Evolutionary conservation across 179 eudicot genomes (phyloP), one percentile per base, ranked within the genome.

Genomic region (Beta lomatogona): DNA sequence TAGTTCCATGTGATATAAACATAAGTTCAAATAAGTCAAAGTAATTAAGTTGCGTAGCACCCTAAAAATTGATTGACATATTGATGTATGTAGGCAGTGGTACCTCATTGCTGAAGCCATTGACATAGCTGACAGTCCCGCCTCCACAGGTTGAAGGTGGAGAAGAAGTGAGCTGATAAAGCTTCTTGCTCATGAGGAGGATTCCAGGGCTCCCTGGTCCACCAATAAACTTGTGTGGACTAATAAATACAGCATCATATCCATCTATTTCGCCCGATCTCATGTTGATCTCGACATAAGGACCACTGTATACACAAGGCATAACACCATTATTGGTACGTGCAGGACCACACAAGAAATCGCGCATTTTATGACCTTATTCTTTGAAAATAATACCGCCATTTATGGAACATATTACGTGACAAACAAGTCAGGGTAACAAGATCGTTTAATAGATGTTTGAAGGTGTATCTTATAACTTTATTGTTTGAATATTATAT

Each of bases 111-210:
- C 53, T 85, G 76, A 85, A 95, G 76, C 88, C 83, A 79, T 94
- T 95, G 77, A 94, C 98, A 85, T 82, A 95, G 65, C 86, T 68
- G 64, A 94, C 98, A 12, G 93, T 91, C 7, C 99, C 98, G 1
- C 99, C 99, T 8, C 99, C 99, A 72, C 93, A 91, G 13, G 94
- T 94, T 1, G 95, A 91, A 18, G 99, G 99, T 16, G 94, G 82
- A 19, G 90, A 87, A 79, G 87, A 77, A 36, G 80, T 54, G 31
- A 95, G 91, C 74, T 70, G 89, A 84, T 95, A 95, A 4, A 95
- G 91, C 28, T 86, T 78, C 64, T 91, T 91, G 88, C 82, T 88
- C 92, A 95, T 86, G 0, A 92, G 72, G 41, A 95, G 88, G 18
- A 94, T 82, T n/a, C 98, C 99, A 0, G 99, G 95, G 21, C 90